Evolutionary conservation across 345 rosid species (phyloP).

Genomic region (Acer negundo): DNA sequence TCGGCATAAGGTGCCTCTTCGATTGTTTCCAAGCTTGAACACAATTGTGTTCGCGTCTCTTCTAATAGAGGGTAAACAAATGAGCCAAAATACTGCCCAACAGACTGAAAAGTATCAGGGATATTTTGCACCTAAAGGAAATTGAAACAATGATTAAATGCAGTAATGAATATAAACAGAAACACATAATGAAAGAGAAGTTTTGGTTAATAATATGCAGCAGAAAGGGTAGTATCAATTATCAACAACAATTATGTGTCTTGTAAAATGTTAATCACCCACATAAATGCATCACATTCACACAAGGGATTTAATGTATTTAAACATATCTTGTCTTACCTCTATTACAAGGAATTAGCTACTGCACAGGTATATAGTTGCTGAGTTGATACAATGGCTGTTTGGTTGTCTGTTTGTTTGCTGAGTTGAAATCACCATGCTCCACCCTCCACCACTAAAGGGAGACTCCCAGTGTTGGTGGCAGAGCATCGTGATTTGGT

Average conservation of each 20-base stretch:
- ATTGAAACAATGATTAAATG: background rate
- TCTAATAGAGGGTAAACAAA: conserved; percentile 43
- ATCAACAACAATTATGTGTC: background rate
- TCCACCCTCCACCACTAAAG: no score
- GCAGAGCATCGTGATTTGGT: no score
- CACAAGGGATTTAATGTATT: no score
- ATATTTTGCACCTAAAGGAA: conserved; percentile 37
- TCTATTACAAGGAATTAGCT: no score
- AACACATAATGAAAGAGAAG: background rate
- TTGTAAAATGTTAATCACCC: background rate
- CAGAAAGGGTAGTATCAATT: no score
- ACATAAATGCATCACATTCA: background rate
- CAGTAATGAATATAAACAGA: background rate
- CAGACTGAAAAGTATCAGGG: conserved; percentile 33
- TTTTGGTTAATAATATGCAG: no score
- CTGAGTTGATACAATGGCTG: no score
- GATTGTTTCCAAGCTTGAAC: conserved; percentile 34
- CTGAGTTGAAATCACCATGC: no score
- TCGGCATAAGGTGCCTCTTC: conserved; percentile 38
- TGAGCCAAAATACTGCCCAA: conserved; percentile 27
- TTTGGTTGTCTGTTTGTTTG: no score
- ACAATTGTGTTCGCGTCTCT: conserved; percentile 40
- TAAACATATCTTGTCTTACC: no score
- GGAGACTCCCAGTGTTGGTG: no score
- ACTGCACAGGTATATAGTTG: no score